Evolutionary conservation across 495 filamentous ascomycete species (phyloP).

Genomic region (Penicillium taxi): DNA sequence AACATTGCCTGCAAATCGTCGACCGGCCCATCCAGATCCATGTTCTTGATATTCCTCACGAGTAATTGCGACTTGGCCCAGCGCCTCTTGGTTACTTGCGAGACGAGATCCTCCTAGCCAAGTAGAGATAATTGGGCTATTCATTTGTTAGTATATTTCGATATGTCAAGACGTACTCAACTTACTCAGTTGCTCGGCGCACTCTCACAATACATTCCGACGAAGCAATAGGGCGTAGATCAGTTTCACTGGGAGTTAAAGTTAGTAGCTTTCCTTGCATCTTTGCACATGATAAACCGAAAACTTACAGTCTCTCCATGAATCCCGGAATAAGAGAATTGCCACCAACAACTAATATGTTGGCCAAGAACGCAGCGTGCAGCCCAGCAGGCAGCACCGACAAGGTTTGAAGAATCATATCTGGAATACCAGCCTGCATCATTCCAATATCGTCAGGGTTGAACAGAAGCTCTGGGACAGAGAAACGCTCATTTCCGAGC

Average conservation of each 20-base stretch:
- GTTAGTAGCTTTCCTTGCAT: not conserved
- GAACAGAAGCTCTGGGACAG: constrained; percentile 85
- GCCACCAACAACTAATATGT: constrained; percentile 83
- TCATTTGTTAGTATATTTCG: constrained; percentile 6
- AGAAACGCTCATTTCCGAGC: constrained; percentile 84
- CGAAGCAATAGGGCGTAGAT: constrained; percentile 67
- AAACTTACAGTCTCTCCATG: constrained; percentile 61
- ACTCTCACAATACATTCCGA: constrained; percentile 71
- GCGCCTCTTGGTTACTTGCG: constrained; percentile 54
- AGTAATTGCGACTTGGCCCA: constrained; percentile 61
- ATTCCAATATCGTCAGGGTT: constrained; percentile 79
- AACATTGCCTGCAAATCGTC: constrained; percentile 53
- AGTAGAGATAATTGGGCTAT: constrained; percentile 64
- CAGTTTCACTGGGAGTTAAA: constrained; percentile 45
- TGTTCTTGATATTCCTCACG: constrained; percentile 85
- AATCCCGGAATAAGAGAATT: constrained; percentile 76
- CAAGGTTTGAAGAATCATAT: constrained; percentile 72
- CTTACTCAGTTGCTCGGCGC: constrained; percentile 55
- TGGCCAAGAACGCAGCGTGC: constrained; percentile 72
- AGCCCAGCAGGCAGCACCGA: constrained; percentile 66
- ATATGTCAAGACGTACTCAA: constrained; percentile 3
- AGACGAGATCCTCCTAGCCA: constrained; percentile 79
- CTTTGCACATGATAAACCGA: not conserved
- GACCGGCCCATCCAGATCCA: constrained; percentile 68
- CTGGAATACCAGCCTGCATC: constrained; percentile 73